Evolutionary conservation across 2,329 filamentous ascomycete genomes (phyloP).

Genomic region (Colletotrichum tabaci): DNA sequence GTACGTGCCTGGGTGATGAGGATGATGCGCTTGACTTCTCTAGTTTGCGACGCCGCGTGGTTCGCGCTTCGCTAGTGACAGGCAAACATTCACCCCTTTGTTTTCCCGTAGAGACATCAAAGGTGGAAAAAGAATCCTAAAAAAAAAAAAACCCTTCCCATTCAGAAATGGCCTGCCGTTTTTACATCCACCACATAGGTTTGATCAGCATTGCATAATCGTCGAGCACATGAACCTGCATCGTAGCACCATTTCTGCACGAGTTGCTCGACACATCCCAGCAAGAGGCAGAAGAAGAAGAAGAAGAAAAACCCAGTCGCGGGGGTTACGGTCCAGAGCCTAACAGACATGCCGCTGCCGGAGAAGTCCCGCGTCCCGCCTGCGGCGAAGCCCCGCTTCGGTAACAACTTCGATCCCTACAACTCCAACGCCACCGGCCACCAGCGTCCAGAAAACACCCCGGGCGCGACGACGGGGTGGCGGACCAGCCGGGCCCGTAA

Average conservation of each 20-base stretch:
- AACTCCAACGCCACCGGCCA: conserved; percentile 84
- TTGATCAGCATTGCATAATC: conserved; percentile 8
- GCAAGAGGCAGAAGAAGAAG: not conserved
- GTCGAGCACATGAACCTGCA: conserved; percentile 12
- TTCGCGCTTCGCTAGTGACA: conserved; percentile 15
- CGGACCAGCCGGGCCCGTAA: conserved; percentile 78
- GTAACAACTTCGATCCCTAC: conserved; percentile 74
- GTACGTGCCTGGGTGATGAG: conserved; percentile 25
- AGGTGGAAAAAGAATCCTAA: not conserved
- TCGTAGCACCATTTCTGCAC: not conserved
- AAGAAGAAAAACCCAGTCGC: conserved; percentile 1
- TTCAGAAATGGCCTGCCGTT: conserved; percentile 2
- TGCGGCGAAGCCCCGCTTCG: conserved; percentile 59
- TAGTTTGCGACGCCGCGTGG: conserved; percentile 28
- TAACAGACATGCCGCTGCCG: conserved; percentile 20
- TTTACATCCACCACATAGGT: not conserved
- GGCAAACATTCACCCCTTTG: conserved; percentile 6
- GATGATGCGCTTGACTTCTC: conserved; percentile 23
- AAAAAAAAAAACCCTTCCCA: too few species aligned
- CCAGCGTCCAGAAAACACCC: conserved; percentile 79
- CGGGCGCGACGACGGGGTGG: conserved; percentile 75
- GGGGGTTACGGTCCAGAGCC: not conserved
- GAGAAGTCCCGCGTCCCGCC: conserved; percentile 45
- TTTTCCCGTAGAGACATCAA: conserved; percentile 17
- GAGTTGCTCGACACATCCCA: not conserved